Conservation (phyloP, 768 basidiomycete species). For the Leccinum disarticulatum region DNA sequence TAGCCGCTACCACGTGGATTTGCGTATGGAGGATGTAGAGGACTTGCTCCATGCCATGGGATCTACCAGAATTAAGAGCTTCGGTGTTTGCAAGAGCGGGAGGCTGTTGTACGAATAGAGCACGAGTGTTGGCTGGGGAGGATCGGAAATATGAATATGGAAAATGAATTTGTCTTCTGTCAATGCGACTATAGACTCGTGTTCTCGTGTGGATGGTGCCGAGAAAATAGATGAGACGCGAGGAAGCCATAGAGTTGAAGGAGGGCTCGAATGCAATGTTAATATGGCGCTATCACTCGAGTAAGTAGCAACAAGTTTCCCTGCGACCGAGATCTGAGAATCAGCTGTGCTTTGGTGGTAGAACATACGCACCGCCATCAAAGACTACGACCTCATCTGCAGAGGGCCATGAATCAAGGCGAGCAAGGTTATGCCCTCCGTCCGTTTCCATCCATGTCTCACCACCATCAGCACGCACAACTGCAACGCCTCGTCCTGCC, state of each 20-base stretch:
- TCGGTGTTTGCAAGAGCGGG: constrained; percentile 47
- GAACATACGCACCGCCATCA: constrained; percentile 49
- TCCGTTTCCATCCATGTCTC: constrained; percentile 62
- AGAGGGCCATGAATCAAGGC: constrained; percentile 50
- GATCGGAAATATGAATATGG: constrained; percentile 47
- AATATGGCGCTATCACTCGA: constrained; percentile 44
- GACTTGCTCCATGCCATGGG: constrained; percentile 80
- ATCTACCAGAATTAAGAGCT: constrained; percentile 74
- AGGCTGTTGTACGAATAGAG: constrained; percentile 51
- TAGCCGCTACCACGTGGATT: neutral
- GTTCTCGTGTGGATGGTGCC: constrained; percentile 50
- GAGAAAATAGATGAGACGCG: constrained; percentile 62
- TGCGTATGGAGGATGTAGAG: constrained; percentile 12
- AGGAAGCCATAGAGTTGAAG: constrained; percentile 46
- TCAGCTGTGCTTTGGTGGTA: neutral
- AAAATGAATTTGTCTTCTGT: constrained; percentile 60
- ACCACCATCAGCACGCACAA: constrained; percentile 57
- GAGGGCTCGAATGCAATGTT: constrained; percentile 53
- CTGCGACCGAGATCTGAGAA: constrained; percentile 35
- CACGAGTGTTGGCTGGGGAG: constrained; percentile 38
- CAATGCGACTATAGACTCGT: constrained; percentile 65
- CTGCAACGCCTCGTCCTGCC: constrained; percentile 73
- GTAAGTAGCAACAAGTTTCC: constrained; percentile 57
- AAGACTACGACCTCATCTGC: constrained; percentile 73
- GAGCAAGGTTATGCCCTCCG: constrained; percentile 46